Evolutionary conservation across 768 basidiomycete genomes (phyloP).

Genomic region (Trametes cubensis): DNA sequence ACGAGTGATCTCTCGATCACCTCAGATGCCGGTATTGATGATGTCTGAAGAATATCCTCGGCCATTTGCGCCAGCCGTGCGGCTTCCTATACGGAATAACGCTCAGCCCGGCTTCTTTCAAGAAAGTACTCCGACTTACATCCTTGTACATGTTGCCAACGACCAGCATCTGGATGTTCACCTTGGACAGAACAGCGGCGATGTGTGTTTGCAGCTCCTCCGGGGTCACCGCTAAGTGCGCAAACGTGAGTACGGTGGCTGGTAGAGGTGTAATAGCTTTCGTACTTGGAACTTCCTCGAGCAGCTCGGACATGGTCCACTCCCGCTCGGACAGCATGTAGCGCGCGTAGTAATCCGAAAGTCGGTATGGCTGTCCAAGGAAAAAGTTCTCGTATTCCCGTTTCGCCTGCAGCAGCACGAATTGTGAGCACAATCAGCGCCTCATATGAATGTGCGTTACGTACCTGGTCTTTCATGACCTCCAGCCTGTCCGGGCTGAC

Average conservation of each 20-base stretch:
- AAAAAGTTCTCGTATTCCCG: slow-evolving; percentile 86
- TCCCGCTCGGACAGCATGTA: slow-evolving; percentile 71
- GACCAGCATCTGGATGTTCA: slow-evolving; percentile 73
- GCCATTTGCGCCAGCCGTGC: slow-evolving; percentile 68
- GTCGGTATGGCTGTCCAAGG: slow-evolving; percentile 77
- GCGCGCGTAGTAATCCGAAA: slow-evolving; percentile 75
- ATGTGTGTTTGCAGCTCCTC: slow-evolving; percentile 72
- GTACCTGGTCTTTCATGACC: slow-evolving; percentile 84
- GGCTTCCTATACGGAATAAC: slow-evolving; percentile 64
- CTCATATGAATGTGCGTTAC: slow-evolving; percentile 17
- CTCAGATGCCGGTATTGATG: slow-evolving; percentile 57
- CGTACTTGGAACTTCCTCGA: slow-evolving; percentile 76
- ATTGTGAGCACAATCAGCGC: not conserved
- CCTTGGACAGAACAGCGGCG: slow-evolving; percentile 57
- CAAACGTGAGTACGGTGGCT: not conserved
- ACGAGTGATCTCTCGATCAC: slow-evolving; percentile 57
- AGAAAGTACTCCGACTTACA: slow-evolving; percentile 45
- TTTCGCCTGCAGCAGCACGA: slow-evolving; percentile 51
- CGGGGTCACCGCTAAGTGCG: slow-evolving; percentile 60
- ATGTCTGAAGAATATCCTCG: slow-evolving; percentile 63
- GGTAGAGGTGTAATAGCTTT: not conserved
- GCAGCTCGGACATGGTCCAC: slow-evolving; percentile 78
- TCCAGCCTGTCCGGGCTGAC: slow-evolving; percentile 73
- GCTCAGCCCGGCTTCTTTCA: not conserved
- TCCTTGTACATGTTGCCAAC: slow-evolving; percentile 86